phyloP scores from a whole-genome alignment of 75 land plant species.

The Chamaecyparis obtusa region DNA sequence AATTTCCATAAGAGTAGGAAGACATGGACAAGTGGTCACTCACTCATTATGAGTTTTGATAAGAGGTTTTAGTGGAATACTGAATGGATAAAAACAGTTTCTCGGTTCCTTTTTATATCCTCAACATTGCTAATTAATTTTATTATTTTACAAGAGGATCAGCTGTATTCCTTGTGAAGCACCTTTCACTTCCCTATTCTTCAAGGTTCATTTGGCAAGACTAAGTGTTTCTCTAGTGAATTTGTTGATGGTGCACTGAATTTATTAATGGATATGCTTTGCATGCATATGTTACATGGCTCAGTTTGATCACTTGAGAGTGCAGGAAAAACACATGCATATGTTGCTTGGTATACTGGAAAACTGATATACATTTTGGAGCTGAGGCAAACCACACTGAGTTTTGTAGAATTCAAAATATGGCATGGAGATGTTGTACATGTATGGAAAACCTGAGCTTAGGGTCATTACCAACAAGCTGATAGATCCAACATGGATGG shows the following conservation, averaged over 20 bases:
- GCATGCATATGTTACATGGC: too few relatives aligned
- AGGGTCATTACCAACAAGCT: slow-evolving; percentile 46
- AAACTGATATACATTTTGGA: too few relatives aligned
- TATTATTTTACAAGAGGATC: slow-evolving; percentile 64
- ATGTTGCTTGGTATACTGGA: slow-evolving; percentile 34
- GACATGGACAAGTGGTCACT: slow-evolving; percentile 33
- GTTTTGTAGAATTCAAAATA: slow-evolving; percentile 70
- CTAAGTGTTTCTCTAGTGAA: too few relatives aligned
- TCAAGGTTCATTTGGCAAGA: too few relatives aligned
- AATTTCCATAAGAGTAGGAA: slow-evolving; percentile 17
- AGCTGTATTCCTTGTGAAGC: slow-evolving; percentile 35
- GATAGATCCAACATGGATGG: slow-evolving; percentile 76
- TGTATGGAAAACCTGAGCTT: slow-evolving; percentile 58
- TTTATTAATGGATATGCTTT: too few relatives aligned
- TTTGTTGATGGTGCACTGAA: too few relatives aligned
- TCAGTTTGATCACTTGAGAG: slow-evolving; percentile 23
- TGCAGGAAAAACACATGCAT: slow-evolving; percentile 66
- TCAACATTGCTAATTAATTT: slow-evolving; percentile 61
- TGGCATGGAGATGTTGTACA: slow-evolving; percentile 62
- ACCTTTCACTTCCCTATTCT: too few relatives aligned
- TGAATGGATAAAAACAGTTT: slow-evolving; percentile 55
- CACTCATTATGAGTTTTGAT: slow-evolving; percentile 21
- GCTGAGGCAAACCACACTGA: slow-evolving; percentile 84
- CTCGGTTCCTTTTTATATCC: slow-evolving; percentile 50
- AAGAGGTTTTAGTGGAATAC: slow-evolving; percentile 54